Percentiles rank a stretch among this genome's conserved stretches.
Conservation (phyloP, 192 early-diverging fungal species). For the Geosiphon pyriformis region DNA sequence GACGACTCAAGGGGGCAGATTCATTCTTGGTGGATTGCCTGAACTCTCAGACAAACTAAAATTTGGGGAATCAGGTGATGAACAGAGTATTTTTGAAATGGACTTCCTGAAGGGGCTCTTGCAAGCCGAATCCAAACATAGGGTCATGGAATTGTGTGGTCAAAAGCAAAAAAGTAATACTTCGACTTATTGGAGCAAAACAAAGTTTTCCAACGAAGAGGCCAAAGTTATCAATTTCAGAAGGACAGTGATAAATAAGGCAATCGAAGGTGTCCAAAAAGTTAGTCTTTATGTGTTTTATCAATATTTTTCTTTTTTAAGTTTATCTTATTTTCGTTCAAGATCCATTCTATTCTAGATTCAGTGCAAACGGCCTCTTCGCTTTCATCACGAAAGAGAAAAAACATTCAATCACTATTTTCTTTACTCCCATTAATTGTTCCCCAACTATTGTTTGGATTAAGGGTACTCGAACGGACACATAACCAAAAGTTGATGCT, state of each 20-base stretch:
- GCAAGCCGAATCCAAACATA: background rate
- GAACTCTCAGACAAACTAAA: background rate
- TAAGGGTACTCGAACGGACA: background rate
- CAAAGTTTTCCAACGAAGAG: background rate
- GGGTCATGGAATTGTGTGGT: no score
- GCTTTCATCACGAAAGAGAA: conserved; percentile 27
- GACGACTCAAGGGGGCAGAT: background rate
- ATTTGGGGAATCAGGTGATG: background rate
- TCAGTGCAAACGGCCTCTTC: conserved; percentile 6
- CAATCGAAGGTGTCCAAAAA: background rate
- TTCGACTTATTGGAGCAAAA: background rate
- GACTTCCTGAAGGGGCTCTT: background rate
- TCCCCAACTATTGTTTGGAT: conserved; percentile 5
- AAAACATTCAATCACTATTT: conserved; percentile 20
- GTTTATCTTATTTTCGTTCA: background rate
- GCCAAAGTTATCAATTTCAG: conserved; percentile 8
- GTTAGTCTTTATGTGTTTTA: background rate
- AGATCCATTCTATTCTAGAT: background rate
- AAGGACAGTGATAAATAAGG: background rate
- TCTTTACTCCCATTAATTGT: conserved; percentile 15
- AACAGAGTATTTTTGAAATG: background rate
- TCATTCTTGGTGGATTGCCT: background rate
- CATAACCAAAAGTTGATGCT: conserved; percentile 9
- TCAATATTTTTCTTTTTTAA: background rate
- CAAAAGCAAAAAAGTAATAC: no score